A percentile compares a stretch with the other conserved stretches of the same genome.
Evolutionary conservation across 1,284 basidiomycete species (phyloP).

Genomic region (Apiotrichum gamsii): DNA sequence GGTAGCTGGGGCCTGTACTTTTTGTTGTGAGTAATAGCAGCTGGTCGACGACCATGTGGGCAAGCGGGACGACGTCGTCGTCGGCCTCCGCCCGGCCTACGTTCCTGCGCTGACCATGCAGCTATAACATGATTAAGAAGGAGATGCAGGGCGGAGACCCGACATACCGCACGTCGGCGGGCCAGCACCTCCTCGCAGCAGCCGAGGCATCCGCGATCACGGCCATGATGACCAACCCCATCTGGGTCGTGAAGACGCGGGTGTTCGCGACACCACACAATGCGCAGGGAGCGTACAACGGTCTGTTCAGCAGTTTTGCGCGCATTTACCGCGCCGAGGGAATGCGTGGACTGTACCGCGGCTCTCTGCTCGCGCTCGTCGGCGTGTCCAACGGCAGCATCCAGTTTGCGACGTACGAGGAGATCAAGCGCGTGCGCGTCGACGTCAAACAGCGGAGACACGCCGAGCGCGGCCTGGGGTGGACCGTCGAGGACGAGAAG

Average conservation of each 20-base stretch:
- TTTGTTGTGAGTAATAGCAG: slow-evolving; percentile 81
- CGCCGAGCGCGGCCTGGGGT: slow-evolving; percentile 56
- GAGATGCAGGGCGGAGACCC: slow-evolving; percentile 49
- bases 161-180: slow-evolving; percentile 57
- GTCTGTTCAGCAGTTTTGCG: slow-evolving; percentile 50
- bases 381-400: slow-evolving; percentile 94
- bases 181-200: slow-evolving; percentile 79
- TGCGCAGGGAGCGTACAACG: slow-evolving; percentile 65
- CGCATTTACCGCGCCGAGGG: slow-evolving; percentile 68
- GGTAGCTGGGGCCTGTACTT: slow-evolving; percentile 97
- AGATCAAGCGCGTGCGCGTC: slow-evolving; percentile 85
- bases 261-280: slow-evolving; percentile 80
- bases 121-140: slow-evolving; percentile 92
- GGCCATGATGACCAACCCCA: slow-evolving; percentile 91
- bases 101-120: slow-evolving; percentile 39
- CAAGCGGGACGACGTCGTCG: too few species aligned
- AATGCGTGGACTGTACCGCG: slow-evolving; percentile 72
- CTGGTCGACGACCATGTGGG: too few species aligned
- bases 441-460: slow-evolving; percentile 63
- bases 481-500: slow-evolving; percentile 71
- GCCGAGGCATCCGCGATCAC: slow-evolving; percentile 92
- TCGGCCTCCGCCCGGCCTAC: too few species aligned
- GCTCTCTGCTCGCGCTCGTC: slow-evolving; percentile 79
- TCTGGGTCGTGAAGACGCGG: slow-evolving; percentile 97
- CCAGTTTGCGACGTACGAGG: slow-evolving; percentile 94